Base-by-base conservation (phyloP, 345 rosid genomes). In the Eucalyptus virginea region DNA sequence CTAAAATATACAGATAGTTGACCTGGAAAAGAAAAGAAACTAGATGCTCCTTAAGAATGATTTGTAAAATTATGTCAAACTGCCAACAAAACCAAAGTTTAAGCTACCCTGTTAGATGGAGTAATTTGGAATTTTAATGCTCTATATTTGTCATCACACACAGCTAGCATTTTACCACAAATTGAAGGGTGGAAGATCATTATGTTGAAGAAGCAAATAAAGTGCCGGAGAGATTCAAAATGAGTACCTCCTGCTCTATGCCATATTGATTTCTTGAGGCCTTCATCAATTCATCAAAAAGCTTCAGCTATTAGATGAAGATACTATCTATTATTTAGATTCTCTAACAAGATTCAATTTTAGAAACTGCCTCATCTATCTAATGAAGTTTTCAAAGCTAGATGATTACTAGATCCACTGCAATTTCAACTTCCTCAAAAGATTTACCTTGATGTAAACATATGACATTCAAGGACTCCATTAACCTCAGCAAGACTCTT, bases 401-500 rank as follows among this genome's bases (percentile, higher is more conserved):
- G 12, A 50, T 26, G 5, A 50, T 26, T 9, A 86, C 62, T 32
- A 23, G 56, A 60, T 34, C 40, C 32, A 34, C n/a, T 18, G 14
- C 44, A 83, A 83, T 44, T 23, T 37, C 49, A 83, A 83, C 12
- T 44, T n/a, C 30, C n/a, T 87, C 50, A 28, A 5, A 26, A 24
- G 65, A 58, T 58, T 58, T 2, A 58, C 14, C 2, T 58, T 24
- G n/a, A 26, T 26, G 14, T 58, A 24, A 58, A 58, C 7, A 48
- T 28, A 42, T 44, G 23, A 21, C 45, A 65, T 2, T 49, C 65
- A 51, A 37, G 52, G 85, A 87, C 91, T 49, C 51, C 51, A 91
- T 96, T 95, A 88, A 97, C 94, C 96, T 98, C 98, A 51, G 95
- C 92, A 89, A 98, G 94, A 89, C 98, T 49, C 92, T 93, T 94